A percentile compares a stretch with the other conserved stretches of the same genome.
These are phyloP conservation scores for Dryas octopetala DNA, from an alignment of 306 rosid species.

Conservation along the genomic window DNA sequence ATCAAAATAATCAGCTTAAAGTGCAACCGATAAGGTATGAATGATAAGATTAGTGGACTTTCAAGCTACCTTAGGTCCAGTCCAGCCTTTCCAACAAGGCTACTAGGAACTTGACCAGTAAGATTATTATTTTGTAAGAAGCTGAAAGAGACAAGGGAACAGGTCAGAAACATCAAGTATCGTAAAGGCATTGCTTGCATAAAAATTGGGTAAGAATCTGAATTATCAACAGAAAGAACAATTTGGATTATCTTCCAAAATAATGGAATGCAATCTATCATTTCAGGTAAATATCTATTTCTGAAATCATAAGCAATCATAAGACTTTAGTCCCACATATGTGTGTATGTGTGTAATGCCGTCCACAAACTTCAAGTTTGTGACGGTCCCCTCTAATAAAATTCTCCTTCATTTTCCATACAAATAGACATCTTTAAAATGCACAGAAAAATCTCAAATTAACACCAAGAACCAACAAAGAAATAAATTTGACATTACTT, in stretches of 20 bases:
- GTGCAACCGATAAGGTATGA: constrained; percentile 3
- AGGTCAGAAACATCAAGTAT: constrained; percentile 24
- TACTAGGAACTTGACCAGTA: constrained; percentile 76
- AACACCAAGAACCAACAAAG: background rate
- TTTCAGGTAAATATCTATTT: constrained; percentile 7
- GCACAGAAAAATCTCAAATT: background rate
- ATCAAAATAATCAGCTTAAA: constrained; percentile 32
- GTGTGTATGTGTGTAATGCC: too few species aligned
- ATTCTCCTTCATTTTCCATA: background rate
- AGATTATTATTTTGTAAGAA: constrained; percentile 83
- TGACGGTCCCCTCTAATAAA: too few species aligned
- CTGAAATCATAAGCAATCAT: constrained; percentile 1
- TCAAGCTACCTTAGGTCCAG: constrained; percentile 52
- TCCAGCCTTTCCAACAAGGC: constrained; percentile 59
- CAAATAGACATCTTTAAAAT: background rate
- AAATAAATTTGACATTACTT: constrained; percentile 29
- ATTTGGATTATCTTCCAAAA: constrained; percentile 2
- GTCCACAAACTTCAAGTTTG: too few species aligned
- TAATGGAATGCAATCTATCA: background rate
- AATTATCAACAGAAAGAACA: background rate
- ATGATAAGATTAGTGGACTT: constrained; percentile 12
- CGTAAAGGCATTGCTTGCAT: constrained; percentile 1
- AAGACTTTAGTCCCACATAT: background rate
- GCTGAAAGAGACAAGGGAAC: constrained; percentile 43
- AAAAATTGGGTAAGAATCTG: background rate